Evolutionary conservation across 2,329 filamentous ascomycete genomes (phyloP).

Genomic region (Xylaria sp.): DNA sequence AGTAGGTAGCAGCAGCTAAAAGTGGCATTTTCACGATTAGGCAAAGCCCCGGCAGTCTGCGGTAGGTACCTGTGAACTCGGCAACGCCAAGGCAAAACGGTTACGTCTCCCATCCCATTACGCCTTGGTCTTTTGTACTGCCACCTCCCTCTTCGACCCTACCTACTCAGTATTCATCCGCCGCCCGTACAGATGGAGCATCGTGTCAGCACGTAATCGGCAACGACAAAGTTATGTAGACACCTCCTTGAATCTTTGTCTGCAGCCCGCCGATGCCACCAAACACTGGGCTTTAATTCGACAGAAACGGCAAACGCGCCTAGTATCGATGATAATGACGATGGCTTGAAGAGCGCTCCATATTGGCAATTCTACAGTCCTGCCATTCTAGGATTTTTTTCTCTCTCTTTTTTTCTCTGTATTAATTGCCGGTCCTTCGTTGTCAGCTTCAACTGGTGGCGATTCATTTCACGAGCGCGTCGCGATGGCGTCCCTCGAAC

Average conservation of each 20-base stretch:
- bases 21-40: neutral
- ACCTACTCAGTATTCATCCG: neutral
- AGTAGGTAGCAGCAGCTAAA: neutral
- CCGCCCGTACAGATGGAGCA: neutral
- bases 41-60: no score
- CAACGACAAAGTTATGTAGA: neutral
- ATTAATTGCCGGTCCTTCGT: neutral
- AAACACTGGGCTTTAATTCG: neutral
- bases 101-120: slow-evolving; percentile 1
- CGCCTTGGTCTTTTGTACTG: slow-evolving; percentile 10
- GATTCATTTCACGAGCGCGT: slow-evolving; percentile 6
- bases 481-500: slow-evolving; percentile 23
- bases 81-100: slow-evolving; percentile 21
- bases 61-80: neutral
- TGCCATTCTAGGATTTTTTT: neutral
- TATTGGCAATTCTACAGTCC: slow-evolving; percentile 15
- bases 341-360: slow-evolving; percentile 13
- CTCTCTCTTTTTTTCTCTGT: no score
- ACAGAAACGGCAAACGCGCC: neutral
- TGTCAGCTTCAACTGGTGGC: slow-evolving; percentile 7
- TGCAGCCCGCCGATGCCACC: neutral
- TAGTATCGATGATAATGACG: neutral
- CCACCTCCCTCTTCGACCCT: slow-evolving; percentile 12
- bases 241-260: neutral
- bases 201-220: neutral